Conservation (phyloP, 441 rosid genomes). For the Brassica balearica region DNA sequence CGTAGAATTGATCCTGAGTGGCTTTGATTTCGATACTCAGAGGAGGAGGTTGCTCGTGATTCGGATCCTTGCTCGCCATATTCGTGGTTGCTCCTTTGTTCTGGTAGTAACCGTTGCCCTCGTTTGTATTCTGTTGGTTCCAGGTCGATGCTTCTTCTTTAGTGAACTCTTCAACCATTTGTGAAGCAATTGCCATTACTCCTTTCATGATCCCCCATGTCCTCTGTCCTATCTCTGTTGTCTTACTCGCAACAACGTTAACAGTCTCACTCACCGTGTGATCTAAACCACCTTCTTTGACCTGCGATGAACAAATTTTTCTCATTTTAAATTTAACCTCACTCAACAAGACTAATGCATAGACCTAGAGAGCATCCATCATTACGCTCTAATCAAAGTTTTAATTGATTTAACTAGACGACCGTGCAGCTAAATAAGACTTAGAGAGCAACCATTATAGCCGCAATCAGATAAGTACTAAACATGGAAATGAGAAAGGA, state of each 20-base stretch:
- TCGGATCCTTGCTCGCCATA: constrained; percentile 42
- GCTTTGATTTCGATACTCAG: constrained; percentile 37
- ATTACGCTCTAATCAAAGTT: too few relatives aligned
- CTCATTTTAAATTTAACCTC: too few relatives aligned
- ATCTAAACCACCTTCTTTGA: constrained; percentile 72
- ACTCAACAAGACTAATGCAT: too few relatives aligned
- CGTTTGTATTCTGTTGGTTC: constrained; percentile 51
- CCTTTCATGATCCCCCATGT: constrained; percentile 99
- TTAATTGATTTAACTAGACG: too few relatives aligned
- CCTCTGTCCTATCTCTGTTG: constrained; percentile 87
- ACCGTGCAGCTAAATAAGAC: too few relatives aligned
- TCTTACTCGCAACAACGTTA: constrained; percentile 81
- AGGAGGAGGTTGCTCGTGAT: constrained; percentile 19
- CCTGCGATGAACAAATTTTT: too few relatives aligned
- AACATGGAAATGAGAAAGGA: too few relatives aligned
- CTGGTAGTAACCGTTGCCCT: too few relatives aligned
- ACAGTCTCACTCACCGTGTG: constrained; percentile 93
- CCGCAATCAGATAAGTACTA: too few relatives aligned
- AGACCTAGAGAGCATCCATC: too few relatives aligned
- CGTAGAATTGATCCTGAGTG: constrained; percentile 39
- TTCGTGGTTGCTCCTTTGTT: too few relatives aligned
- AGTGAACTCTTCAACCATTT: constrained; percentile 85
- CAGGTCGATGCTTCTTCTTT: constrained; percentile 62
- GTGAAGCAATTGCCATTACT: constrained; percentile 89
- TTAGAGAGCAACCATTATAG: too few relatives aligned